Base-by-base conservation (phyloP, 106 monocot genomes). In the Acorus gramineus region DNA sequence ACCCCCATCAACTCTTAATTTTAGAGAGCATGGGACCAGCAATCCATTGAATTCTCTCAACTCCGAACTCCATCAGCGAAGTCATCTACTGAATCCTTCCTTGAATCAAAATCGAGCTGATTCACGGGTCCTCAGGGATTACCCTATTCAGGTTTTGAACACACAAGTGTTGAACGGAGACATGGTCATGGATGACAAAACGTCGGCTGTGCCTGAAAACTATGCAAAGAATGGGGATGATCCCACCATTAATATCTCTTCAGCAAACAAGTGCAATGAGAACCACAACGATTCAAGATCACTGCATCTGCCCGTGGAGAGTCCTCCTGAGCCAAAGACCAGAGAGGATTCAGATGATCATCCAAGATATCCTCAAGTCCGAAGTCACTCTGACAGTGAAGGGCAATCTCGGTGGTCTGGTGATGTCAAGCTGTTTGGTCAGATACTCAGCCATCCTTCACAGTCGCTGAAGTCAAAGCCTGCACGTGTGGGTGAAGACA, bases 361-460 rank as follows among this genome's bases (percentile, higher is more conserved):
- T 44, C 55, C 52, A 11, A 48, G 46, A 13, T 65, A 58, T 61
- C 64, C 73, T 14, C 73, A 56, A 59, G 63, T 28, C 28, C 28
- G 57, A 55, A 12, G 46, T 58, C 49, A 42, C 12, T 42, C 63
- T 48, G 79, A 77, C 44, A 60, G 46, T 3, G 80, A 69, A 6
- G 73, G 61, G 57, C 78, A 77, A 55, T 53, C 53, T 56, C 49
- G 66, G 11, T 69, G 74, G 49, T 68, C 73, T 5, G 84, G 89
- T 61, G 86, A 95, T 71, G 79, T 90, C 53, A 95, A 90, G 73
- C 64, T 95, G 57, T 95, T 95, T 66, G 95, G 95, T 43, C 72
- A 85, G 71, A 85, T 90, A 61, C 82, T 95, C 6, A 84, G 61
- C 47, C 78, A 87, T 66, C 77, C 80, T 14, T 69, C 67, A 13